Conservation (phyloP, 176 grass and related monocot genomes). For the Puccinellia tenuiflora region DNA sequence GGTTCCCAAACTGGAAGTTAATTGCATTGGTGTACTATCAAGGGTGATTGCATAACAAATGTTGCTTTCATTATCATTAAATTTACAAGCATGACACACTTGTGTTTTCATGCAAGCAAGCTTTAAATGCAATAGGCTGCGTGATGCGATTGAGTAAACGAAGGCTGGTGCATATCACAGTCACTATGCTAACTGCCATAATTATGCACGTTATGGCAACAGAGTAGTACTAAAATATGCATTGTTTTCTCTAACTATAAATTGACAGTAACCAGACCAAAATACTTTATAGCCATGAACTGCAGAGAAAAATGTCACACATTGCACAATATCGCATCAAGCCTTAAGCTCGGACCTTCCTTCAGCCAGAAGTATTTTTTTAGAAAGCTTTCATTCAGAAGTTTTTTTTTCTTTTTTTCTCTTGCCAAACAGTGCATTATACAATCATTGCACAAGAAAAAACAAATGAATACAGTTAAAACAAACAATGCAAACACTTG, state of each 20-base stretch:
- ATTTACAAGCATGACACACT: not conserved
- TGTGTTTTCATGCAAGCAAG: not conserved
- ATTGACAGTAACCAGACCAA: slow-evolving; percentile 7
- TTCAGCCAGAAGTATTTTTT: not conserved
- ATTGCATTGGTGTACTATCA: not conserved
- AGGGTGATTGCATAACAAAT: not conserved
- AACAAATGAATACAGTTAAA: too few relatives aligned
- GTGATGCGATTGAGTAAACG: slow-evolving; percentile 7
- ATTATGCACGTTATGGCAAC: slow-evolving; percentile 7
- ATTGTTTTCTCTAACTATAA: not conserved
- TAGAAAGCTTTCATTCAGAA: not conserved
- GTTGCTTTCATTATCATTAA: slow-evolving; percentile 1
- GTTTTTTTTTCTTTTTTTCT: not conserved
- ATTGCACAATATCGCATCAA: not conserved
- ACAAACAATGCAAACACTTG: not conserved
- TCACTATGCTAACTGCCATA: slow-evolving; percentile 8
- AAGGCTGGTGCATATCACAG: not conserved
- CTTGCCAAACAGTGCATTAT: not conserved
- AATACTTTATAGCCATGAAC: slow-evolving; percentile 9
- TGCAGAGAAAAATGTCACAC: not conserved
- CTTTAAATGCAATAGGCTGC: not conserved
- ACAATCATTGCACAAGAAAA: not conserved
- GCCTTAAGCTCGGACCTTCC: not conserved
- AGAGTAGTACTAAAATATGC: not conserved
- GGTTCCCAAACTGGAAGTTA: not conserved